Percentiles rank a stretch among this genome's conserved stretches.
phyloP scores from a whole-genome alignment of 163 green algal species.

The Chlorella variabilis region DNA sequence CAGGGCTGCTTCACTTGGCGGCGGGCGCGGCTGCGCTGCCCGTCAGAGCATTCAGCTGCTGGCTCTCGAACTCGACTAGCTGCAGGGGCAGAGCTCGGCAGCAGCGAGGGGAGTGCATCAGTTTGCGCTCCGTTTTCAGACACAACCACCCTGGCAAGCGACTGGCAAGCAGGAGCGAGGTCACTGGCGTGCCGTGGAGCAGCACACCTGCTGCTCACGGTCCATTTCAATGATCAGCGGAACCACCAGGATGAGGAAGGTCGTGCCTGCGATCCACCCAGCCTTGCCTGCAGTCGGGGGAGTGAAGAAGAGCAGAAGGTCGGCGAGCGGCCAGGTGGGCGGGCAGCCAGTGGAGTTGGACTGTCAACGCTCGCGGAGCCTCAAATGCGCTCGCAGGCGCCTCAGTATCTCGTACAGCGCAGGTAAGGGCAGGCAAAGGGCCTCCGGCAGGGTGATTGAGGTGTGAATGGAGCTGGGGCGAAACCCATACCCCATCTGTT shows the following conservation, averaged over 20 bases:
- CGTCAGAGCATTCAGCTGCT: slow-evolving; percentile 90
- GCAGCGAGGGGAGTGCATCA: background rate
- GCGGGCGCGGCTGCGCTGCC: slow-evolving; percentile 13
- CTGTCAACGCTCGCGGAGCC: too few species aligned
- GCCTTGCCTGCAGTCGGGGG: slow-evolving; percentile 91
- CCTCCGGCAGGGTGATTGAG: too few species aligned
- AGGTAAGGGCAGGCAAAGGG: too few species aligned
- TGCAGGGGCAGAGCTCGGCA: background rate
- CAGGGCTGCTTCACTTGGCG: background rate
- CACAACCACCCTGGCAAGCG: too few species aligned
- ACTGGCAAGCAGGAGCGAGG: too few species aligned
- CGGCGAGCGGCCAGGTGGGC: background rate
- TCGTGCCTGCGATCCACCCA: slow-evolving; percentile 91
- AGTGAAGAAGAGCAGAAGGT: too few species aligned
- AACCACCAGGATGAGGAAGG: slow-evolving; percentile 91
- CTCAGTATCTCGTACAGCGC: too few species aligned
- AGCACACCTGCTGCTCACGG: slow-evolving; percentile 85
- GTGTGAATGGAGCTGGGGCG: too few species aligned
- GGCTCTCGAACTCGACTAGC: slow-evolving; percentile 89
- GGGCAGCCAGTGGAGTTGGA: too few species aligned
- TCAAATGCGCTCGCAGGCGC: too few species aligned
- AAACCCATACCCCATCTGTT: too few species aligned
- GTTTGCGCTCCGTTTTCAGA: too few species aligned
- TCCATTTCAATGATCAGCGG: slow-evolving; percentile 98
- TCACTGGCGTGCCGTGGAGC: background rate